Evolutionary conservation across 352 stramenopile genomes (phyloP), one percentile per base, ranked within the genome.

Genomic region (Phytophthora capsici): DNA sequence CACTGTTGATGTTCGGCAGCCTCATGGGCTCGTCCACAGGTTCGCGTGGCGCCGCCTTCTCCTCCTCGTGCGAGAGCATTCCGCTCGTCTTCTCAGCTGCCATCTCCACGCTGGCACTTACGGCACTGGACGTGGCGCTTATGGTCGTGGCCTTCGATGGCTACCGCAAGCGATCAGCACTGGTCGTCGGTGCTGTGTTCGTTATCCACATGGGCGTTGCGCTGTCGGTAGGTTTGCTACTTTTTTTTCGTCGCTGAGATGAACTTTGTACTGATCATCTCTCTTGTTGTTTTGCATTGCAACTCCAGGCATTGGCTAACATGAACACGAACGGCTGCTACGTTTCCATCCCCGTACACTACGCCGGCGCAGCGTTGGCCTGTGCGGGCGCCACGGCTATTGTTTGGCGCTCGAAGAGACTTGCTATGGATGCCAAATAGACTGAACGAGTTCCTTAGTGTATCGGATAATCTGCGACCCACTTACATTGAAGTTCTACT

Each of bases 81-180:
- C 88, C 88, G 44, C 71, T 94, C 34, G 53, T 95, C 37, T 89
- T 94, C 49, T 81, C 83, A 13, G 68, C 79, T 4, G 80, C 84
- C 25, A 50, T 94, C 26, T 90, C 82, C 9, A 89, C 84, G 50
- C 67, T 94, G 43, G 85, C 88, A 44, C 75, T 95, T 45, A 93
- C 85, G 38, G 63, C 88, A 17, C 59, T 93, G 53, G 84, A 95
- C 66, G 78, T 94, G 9, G 80, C 84, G 36, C 79, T 95, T 50
- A 94, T 94, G 85, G 69, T 94, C 66, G 53, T 95, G 14, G 85
- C 88, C 36, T 95, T 95, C 58, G 81, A 90, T 25, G 84, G 83
- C 23, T 95, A 90, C 66, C 85, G 88, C 57, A 88, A 88, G 57
- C 73, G 73, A 16, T 91, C 78, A 25, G 32, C 48, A 26, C 20